Percentiles rank a stretch among this genome's conserved stretches.
These are phyloP conservation scores for Debaryomyces psychrophilus DNA, from an alignment of 1,139 yeast genomes.

Conservation along the genomic window DNA sequence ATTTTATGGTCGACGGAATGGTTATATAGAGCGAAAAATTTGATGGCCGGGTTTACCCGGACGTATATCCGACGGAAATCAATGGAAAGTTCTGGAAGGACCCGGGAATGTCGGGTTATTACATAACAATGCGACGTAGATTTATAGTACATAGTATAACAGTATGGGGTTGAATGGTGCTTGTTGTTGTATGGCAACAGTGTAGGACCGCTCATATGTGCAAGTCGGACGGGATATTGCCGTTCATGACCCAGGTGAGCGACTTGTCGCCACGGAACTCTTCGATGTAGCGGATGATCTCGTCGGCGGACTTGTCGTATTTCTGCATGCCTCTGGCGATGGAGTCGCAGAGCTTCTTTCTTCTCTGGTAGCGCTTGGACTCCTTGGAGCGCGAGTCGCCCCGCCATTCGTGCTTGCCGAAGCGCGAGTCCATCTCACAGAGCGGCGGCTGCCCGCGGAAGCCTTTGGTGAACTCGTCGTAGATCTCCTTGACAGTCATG, in stretches of 20 bases:
- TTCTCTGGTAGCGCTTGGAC: constrained; percentile 47
- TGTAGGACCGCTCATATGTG: constrained; percentile 1
- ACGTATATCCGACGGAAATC: constrained; percentile 2
- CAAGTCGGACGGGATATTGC: constrained; percentile 47
- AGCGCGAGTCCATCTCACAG: constrained; percentile 47
- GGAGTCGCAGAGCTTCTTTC: constrained; percentile 51
- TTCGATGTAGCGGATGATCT: constrained; percentile 46
- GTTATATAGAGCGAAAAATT: constrained; percentile 15
- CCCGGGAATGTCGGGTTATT: neutral
- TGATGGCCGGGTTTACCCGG: constrained; percentile 28
- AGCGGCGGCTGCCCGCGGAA: constrained; percentile 51
- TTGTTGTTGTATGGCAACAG: neutral
- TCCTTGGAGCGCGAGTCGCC: constrained; percentile 54
- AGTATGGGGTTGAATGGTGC: neutral
- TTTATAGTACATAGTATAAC: constrained; percentile 2
- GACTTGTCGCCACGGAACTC: constrained; percentile 48
- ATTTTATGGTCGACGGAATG: constrained; percentile 10
- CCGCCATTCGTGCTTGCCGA: constrained; percentile 52
- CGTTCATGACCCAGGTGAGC: constrained; percentile 55
- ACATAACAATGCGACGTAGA: neutral
- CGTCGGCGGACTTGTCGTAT: constrained; percentile 47
- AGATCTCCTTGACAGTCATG: constrained; percentile 48
- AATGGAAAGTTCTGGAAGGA: constrained; percentile 11
- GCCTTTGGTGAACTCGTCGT: constrained; percentile 51
- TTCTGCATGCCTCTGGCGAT: constrained; percentile 46